These are phyloP conservation scores for Colletotrichum destructivum DNA, from an alignment of 2,329 filamentous ascomycete species.

Conservation along the genomic window DNA sequence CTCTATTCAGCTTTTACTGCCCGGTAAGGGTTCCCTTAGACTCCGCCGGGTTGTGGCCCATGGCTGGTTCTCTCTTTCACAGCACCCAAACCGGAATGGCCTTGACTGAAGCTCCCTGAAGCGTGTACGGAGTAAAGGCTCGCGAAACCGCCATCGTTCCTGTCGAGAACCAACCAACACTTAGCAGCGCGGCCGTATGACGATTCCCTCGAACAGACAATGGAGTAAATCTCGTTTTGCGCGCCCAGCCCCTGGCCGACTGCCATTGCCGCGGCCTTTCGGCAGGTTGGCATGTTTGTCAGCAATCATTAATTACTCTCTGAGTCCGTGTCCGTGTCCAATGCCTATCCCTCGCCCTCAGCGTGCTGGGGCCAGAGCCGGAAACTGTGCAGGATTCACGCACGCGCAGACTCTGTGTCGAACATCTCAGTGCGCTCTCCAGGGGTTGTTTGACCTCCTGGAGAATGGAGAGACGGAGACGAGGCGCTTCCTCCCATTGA, in stretches of 20 bases:
- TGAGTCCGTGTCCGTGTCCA: constrained; percentile 4
- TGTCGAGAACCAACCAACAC: background rate
- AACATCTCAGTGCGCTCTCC: constrained; percentile 5
- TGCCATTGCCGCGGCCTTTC: background rate
- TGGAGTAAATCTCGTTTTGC: background rate
- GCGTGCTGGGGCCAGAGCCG: constrained; percentile 4
- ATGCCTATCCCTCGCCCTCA: background rate
- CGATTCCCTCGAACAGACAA: background rate
- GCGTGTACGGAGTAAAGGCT: background rate
- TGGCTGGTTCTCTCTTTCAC: background rate
- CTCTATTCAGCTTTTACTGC: background rate
- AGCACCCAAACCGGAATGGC: background rate
- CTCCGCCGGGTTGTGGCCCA: background rate
- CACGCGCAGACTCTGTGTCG: constrained; percentile 11
- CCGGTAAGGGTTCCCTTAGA: background rate
- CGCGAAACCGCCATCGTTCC: background rate
- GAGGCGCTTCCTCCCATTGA: background rate
- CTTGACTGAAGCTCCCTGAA: background rate
- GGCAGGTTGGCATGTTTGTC: constrained; percentile 1
- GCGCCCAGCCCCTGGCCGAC: background rate
- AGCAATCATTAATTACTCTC: background rate
- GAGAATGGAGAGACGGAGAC: background rate
- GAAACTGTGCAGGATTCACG: background rate
- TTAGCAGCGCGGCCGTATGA: background rate
- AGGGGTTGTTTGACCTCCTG: background rate